Evolutionary conservation across 495 filamentous ascomycete genomes (phyloP), one percentile per base, ranked within the genome.

Genomic region (Aspergillus cristatus): DNA sequence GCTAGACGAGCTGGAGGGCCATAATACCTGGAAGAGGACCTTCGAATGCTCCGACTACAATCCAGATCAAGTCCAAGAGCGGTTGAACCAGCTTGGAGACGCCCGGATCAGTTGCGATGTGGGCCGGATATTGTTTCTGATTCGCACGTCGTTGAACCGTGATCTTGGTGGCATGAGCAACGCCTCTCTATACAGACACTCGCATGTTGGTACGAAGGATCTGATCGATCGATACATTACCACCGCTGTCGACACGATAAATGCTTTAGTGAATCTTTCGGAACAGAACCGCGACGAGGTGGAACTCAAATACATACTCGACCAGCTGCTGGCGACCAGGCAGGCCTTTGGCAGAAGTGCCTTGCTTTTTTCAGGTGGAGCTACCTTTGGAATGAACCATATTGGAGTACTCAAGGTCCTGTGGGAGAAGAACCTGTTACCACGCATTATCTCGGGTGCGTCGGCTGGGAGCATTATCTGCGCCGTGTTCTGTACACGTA

Each of bases 381-480:
- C 82, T 0, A 96, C 87, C 1, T 90, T 94, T 57, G 90, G 90
- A 17, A 95, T 97, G 90, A 84, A 83, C 33, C 90, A 97, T 56
- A 82, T 96, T 43, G 90, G 90, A 2, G 89, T 96, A n/a, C 63
- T 95, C 43, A 94, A 94, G 49, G 72, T 82, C 4, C 71, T 97
- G 12, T 88, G 74, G 53, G 77, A 93, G 52, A 63, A 74, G 12
- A 74, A 72, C 1, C 67, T 94, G 3, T 72, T 96, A 2, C 90
- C 90, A 6, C 78, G 88, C 14, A 91, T 97, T 53, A 89, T 97
- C 38, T 95, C 88, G 1, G 90, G 90, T 6, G 83, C 89, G 0
- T 94, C 87, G 1, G 90, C 90, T 2, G 90, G 90, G n/a, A 90
- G 85, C 43, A 95, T 97, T 32, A 86, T 96, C 17, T 86, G 79